These are phyloP conservation scores for Aspergillus fructus DNA, from an alignment of 2,329 filamentous ascomycete genomes.

Conservation along the genomic window DNA sequence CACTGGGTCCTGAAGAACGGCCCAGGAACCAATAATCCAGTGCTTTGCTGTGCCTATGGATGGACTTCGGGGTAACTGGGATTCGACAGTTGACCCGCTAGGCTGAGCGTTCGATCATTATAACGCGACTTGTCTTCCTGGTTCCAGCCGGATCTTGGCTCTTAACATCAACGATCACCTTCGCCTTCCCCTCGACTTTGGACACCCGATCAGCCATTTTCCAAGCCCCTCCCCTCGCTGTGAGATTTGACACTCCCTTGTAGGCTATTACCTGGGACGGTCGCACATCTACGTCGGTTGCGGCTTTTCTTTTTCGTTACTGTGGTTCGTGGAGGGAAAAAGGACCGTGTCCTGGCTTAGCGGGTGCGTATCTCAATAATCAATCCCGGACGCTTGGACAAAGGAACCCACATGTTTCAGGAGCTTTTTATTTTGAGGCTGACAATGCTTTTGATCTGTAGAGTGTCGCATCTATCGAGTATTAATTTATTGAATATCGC, in stretches of 20 bases:
- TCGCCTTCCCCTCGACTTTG: neutral
- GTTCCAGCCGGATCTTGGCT: slow-evolving; percentile 1
- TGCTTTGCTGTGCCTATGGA: neutral
- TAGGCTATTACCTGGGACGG: neutral
- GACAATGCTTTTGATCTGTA: slow-evolving; percentile 17
- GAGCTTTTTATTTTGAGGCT: slow-evolving; percentile 18
- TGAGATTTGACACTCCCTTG: neutral
- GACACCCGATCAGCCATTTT: neutral
- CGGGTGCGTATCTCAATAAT: slow-evolving; percentile 17
- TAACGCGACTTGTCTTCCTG: slow-evolving; percentile 12
- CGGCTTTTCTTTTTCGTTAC: slow-evolving; percentile 2
- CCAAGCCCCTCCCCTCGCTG: neutral
- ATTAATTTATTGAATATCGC: neutral
- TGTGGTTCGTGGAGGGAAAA: slow-evolving; percentile 9
- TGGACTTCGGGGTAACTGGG: slow-evolving; percentile 3
- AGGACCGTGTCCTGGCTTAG: slow-evolving; percentile 6
- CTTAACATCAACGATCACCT: slow-evolving; percentile 3
- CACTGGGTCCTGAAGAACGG: slow-evolving; percentile 18
- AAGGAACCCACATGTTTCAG: slow-evolving; percentile 16
- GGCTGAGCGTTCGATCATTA: slow-evolving; percentile 14
- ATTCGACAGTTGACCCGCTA: neutral
- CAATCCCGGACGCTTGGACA: slow-evolving; percentile 15
- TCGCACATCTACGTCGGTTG: neutral
- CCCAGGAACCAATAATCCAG: slow-evolving; percentile 13
- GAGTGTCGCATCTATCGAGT: neutral